Base-by-base conservation (phyloP, 2,329 filamentous ascomycete species). In the Neonectria neomacrospora region DNA sequence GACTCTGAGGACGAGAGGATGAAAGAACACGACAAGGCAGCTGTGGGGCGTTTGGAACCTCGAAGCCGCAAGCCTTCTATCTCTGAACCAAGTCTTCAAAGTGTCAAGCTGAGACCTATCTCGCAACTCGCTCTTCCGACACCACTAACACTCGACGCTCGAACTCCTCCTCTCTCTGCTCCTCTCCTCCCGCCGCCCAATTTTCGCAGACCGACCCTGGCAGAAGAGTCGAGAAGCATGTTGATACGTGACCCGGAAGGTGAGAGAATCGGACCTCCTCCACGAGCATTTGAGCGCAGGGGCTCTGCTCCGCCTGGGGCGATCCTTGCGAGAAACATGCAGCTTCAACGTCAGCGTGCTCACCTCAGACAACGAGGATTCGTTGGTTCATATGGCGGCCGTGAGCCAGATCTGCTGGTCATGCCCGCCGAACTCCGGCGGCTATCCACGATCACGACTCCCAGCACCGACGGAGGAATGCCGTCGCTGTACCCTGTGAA, bases 341-440 rank as follows among this genome's bases (percentile, higher is more conserved):
- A 73, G n/a, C 63, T 74, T 30, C 68, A 67, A 39, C 66, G 60
- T 26, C 71, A 70, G 14, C 68, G 71, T 32, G 71, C 73, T 23
- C 34, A 64, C 1, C 67, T 75, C 20, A 68, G 71, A 55, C 62
- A 58, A 14, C 56, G 61, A 28, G 70, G 71, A n/a, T 44, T 64
- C 37, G n/a, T 37, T 18, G 39, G 56, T 44, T 47, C 70, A 58
- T 54, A 70, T 58, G 54, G 64, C 53, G 39, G 34, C 51, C 50
- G 64, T 10, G 62, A 64, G 7, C 60, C 70, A 4, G 71, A 76
- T 23, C 54, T 74, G 20, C 58, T 74, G 18, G 74, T 78, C 12
- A 58, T 67, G 23, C 69, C 75, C 7, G 64, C 74, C 6, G 64
- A 73, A 30, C 66, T 76, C 26, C 64, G 61, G n/a, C 67, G 69